phyloP scores from a whole-genome alignment of 2,329 filamentous ascomycete species.

The Pleurostoma richardsiae region DNA sequence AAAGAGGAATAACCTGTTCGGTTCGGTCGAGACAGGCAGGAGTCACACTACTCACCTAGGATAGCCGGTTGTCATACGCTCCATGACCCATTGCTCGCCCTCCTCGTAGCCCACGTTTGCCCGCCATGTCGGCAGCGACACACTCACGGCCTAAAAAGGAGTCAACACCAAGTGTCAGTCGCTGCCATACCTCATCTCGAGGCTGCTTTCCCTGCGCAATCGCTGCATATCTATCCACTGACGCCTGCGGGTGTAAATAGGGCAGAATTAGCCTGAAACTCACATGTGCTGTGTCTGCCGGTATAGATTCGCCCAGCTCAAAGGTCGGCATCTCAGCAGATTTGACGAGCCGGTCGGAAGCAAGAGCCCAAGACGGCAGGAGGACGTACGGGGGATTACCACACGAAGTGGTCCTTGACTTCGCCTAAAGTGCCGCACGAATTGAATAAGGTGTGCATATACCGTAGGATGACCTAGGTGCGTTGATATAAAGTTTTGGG shows the following conservation, averaged over 20 bases:
- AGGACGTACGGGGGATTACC: too few species aligned
- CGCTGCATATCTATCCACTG: too few species aligned
- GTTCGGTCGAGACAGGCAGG: too few species aligned
- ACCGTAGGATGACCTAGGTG: too few species aligned
- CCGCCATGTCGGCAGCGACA: slow-evolving; percentile 90
- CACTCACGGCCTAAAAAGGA: slow-evolving; percentile 73
- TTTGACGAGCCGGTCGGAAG: too few species aligned
- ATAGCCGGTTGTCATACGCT: slow-evolving; percentile 84
- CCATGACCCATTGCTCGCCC: slow-evolving; percentile 79
- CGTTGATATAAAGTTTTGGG: too few species aligned
- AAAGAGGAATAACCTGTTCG: not conserved
- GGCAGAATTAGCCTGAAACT: slow-evolving; percentile 24
- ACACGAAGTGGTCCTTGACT: too few species aligned
- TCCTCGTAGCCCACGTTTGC: slow-evolving; percentile 93
- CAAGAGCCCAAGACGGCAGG: too few species aligned
- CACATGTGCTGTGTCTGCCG: slow-evolving; percentile 74
- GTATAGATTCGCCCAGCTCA: slow-evolving; percentile 65
- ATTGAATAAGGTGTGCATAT: too few species aligned
- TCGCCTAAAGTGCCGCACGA: too few species aligned
- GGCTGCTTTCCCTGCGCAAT: too few species aligned
- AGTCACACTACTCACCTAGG: slow-evolving; percentile 54
- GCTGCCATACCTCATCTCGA: too few species aligned
- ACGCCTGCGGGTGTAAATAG: not conserved
- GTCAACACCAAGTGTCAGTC: slow-evolving; percentile 1
- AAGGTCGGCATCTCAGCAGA: slow-evolving; percentile 36